A percentile compares a stretch with the other conserved stretches of the same genome.
phyloP scores from a whole-genome alignment of 2,329 filamentous ascomycete species.

The Neonectria punicea region DNA sequence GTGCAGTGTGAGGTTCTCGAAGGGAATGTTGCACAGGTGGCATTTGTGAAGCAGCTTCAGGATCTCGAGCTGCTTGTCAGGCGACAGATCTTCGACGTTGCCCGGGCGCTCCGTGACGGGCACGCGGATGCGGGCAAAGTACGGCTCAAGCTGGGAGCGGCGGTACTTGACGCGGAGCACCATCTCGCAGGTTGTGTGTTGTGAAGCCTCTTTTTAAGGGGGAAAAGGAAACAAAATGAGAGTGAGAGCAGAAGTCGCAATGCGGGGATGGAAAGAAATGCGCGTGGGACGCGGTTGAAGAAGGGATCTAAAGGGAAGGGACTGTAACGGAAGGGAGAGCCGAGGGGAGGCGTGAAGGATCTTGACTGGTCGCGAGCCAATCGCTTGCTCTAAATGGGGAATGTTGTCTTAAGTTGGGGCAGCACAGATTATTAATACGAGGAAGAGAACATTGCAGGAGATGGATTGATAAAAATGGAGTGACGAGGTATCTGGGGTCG shows the following conservation, averaged over 20 bases:
- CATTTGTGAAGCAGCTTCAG: slow-evolving; percentile 48
- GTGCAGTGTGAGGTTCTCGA: slow-evolving; percentile 65
- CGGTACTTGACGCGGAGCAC: slow-evolving; percentile 16
- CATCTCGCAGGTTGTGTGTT: neutral
- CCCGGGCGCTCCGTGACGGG: slow-evolving; percentile 11
- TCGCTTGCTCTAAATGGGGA: slow-evolving; percentile 3
- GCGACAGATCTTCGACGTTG: slow-evolving; percentile 11
- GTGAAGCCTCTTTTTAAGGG: neutral
- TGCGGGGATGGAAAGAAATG: neutral
- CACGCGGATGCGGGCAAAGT: slow-evolving; percentile 29
- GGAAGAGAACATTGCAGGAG: neutral
- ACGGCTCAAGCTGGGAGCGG: slow-evolving; percentile 23
- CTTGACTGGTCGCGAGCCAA: neutral
- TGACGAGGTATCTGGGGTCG: too few species aligned
- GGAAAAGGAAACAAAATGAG: neutral
- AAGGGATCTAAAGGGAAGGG: neutral
- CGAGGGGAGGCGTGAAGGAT: neutral
- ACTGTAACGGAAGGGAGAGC: neutral
- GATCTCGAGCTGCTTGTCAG: slow-evolving; percentile 40
- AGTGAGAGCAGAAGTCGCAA: neutral
- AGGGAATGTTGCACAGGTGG: slow-evolving; percentile 63
- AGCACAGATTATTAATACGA: neutral
- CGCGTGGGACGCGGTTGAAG: neutral
- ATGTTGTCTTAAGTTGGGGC: slow-evolving; percentile 1
- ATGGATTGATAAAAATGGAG: neutral